These are phyloP conservation scores for Termitomyces sp. DNA, from an alignment of 768 basidiomycete genomes.

Conservation along the genomic window DNA sequence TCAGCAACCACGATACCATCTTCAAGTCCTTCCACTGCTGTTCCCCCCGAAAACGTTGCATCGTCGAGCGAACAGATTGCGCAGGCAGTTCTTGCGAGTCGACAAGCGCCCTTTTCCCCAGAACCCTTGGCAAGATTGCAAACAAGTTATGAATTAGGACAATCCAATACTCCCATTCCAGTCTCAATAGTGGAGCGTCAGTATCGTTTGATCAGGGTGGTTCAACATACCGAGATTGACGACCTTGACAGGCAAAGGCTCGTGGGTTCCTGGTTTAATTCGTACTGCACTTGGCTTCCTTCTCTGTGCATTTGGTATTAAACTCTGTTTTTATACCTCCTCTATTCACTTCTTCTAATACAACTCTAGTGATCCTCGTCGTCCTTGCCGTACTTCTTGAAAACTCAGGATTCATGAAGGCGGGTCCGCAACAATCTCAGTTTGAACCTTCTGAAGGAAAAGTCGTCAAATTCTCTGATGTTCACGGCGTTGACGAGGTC, in stretches of 20 bases:
- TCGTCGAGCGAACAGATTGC: constrained; percentile 38
- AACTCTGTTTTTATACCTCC: neutral
- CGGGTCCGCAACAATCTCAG: constrained; percentile 73
- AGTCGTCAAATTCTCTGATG: constrained; percentile 87
- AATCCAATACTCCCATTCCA: constrained; percentile 59
- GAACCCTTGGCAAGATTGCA: constrained; percentile 36
- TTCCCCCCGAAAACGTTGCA: constrained; percentile 6
- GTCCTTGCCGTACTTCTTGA: constrained; percentile 87
- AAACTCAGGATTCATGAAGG: constrained; percentile 90
- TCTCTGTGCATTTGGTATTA: constrained; percentile 65
- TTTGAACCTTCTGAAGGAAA: constrained; percentile 82
- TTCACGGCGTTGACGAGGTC: constrained; percentile 96
- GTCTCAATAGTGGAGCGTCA: constrained; percentile 81
- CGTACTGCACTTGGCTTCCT: constrained; percentile 50
- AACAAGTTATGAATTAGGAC: constrained; percentile 36
- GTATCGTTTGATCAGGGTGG: constrained; percentile 20
- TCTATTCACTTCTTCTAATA: neutral
- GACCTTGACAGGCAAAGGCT: constrained; percentile 52
- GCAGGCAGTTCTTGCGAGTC: constrained; percentile 40
- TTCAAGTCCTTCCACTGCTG: constrained; percentile 7
- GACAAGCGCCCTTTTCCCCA: constrained; percentile 21
- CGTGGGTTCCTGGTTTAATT: constrained; percentile 58
- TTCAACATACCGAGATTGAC: constrained; percentile 6
- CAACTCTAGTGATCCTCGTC: constrained; percentile 67
- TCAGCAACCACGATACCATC: constrained; percentile 11